These are phyloP conservation scores for Hyphopichia khmerensis DNA, from an alignment of 1,139 yeast genomes.

Conservation along the genomic window DNA sequence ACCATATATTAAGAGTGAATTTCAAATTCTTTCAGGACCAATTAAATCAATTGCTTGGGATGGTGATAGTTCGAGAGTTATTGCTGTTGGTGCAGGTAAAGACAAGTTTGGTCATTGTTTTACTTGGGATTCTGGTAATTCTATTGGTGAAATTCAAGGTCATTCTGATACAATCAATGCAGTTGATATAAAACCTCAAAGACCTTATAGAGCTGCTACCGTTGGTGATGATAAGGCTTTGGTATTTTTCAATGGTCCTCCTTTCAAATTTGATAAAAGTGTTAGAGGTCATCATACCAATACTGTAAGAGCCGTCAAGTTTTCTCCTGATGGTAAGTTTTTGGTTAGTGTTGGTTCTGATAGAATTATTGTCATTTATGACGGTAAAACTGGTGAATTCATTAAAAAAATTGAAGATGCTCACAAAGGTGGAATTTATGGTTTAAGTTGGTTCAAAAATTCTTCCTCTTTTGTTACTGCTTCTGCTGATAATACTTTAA, in stretches of 20 bases:
- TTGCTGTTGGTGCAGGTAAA: constrained; percentile 94
- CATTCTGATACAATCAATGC: constrained; percentile 86
- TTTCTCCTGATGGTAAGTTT: constrained; percentile 73
- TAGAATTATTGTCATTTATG: constrained; percentile 72
- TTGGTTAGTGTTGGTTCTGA: constrained; percentile 89
- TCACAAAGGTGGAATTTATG: constrained; percentile 80
- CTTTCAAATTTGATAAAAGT: constrained; percentile 79
- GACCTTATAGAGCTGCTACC: constrained; percentile 94
- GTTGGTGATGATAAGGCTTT: constrained; percentile 85
- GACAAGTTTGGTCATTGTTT: constrained; percentile 92
- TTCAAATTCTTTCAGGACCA: constrained; percentile 77
- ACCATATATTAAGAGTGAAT: constrained; percentile 73
- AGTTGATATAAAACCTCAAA: constrained; percentile 78
- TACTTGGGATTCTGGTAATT: constrained; percentile 90
- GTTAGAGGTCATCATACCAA: constrained; percentile 74
- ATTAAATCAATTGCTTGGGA: constrained; percentile 92
- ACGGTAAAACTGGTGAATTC: constrained; percentile 85
- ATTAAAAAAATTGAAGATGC: constrained; percentile 51
- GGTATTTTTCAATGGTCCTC: constrained; percentile 90
- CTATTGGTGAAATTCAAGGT: constrained; percentile 94
- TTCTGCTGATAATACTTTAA: constrained; percentile 78
- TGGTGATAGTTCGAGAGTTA: constrained; percentile 76
- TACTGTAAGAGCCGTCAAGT: constrained; percentile 77
- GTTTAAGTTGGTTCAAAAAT: constrained; percentile 67
- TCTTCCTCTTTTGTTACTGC: constrained; percentile 70